These are phyloP conservation scores for Symbiodinium natans DNA, from an alignment of 73 alveolate genomes.

Conservation along the genomic window DNA sequence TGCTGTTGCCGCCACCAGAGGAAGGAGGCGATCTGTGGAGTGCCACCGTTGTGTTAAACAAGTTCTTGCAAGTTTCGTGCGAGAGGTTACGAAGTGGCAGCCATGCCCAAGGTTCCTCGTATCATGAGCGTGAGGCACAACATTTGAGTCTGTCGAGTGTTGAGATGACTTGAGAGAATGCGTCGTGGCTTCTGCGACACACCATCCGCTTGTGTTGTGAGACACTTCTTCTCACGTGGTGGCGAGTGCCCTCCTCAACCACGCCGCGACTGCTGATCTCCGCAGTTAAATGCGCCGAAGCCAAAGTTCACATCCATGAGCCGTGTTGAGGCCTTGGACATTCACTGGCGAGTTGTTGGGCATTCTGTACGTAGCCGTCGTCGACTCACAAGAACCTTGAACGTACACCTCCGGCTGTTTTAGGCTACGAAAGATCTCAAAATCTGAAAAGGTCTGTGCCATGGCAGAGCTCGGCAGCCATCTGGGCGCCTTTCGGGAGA, in stretches of 20 bases:
- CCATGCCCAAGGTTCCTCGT: slow-evolving; percentile 66
- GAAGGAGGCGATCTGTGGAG: slow-evolving; percentile 14
- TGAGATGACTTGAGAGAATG: too few species aligned
- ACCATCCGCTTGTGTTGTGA: neutral
- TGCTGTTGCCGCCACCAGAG: neutral
- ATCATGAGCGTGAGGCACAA: slow-evolving; percentile 59
- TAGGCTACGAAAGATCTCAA: too few species aligned
- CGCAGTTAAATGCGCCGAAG: too few species aligned
- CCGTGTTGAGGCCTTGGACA: slow-evolving; percentile 27
- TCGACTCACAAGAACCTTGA: neutral
- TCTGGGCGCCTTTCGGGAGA: slow-evolving; percentile 69
- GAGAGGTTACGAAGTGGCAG: slow-evolving; percentile 15
- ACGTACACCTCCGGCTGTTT: too few species aligned
- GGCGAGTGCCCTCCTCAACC: slow-evolving; percentile 3
- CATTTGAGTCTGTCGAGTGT: neutral
- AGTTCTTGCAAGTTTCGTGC: neutral
- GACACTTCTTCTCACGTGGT: slow-evolving; percentile 57
- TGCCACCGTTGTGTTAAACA: neutral
- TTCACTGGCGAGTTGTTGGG: slow-evolving; percentile 36
- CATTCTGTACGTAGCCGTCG: slow-evolving; percentile 29
- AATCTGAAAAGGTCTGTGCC: neutral
- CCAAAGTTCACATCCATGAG: neutral
- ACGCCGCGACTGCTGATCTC: too few species aligned
- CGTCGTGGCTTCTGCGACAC: too few species aligned
- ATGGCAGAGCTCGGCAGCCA: slow-evolving; percentile 85